These are phyloP conservation scores for Naganishia sp. DNA, from an alignment of 1,284 basidiomycete species.

Conservation along the genomic window DNA sequence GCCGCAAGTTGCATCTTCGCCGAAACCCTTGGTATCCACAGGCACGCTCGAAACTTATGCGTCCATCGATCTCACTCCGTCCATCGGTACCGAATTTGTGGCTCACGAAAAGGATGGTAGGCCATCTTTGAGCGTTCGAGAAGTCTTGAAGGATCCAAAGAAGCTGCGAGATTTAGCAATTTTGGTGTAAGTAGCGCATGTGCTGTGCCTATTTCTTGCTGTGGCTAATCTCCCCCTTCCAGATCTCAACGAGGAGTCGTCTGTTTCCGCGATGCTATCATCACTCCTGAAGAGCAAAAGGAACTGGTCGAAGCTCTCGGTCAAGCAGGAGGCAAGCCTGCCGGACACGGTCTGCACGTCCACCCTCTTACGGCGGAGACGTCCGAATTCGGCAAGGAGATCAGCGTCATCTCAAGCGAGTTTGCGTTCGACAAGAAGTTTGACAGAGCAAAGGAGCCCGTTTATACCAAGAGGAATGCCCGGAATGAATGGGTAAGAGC, in stretches of 20 bases:
- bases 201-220: too few relatives aligned
- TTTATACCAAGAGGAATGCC: conserved; percentile 42
- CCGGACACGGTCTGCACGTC: conserved; percentile 61
- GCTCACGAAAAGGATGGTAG: conserved; percentile 5
- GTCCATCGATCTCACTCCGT: conserved; percentile 23
- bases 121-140: conserved; percentile 9
- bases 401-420: conserved; percentile 38
- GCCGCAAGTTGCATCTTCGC: conserved; percentile 10
- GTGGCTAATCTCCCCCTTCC: background rate
- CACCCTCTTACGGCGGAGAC: conserved; percentile 64
- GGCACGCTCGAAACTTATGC: conserved; percentile 25
- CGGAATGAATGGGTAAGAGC: conserved; percentile 37
- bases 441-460: conserved; percentile 1
- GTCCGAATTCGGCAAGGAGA: conserved; percentile 39
- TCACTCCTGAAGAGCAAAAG: conserved; percentile 58
- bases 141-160: conserved; percentile 24
- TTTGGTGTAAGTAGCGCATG: conserved; percentile 16
- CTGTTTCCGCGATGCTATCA: conserved; percentile 65
- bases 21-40: conserved; percentile 8
- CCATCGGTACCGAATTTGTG: conserved; percentile 29
- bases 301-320: conserved; percentile 59
- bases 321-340: conserved; percentile 62
- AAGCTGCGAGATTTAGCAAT: conserved; percentile 27
- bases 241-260: conserved; percentile 67
- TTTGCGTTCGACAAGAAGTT: conserved; percentile 7